Evolutionary conservation across 768 basidiomycete species (phyloP).

Genomic region (Hygrocybe punicea): DNA sequence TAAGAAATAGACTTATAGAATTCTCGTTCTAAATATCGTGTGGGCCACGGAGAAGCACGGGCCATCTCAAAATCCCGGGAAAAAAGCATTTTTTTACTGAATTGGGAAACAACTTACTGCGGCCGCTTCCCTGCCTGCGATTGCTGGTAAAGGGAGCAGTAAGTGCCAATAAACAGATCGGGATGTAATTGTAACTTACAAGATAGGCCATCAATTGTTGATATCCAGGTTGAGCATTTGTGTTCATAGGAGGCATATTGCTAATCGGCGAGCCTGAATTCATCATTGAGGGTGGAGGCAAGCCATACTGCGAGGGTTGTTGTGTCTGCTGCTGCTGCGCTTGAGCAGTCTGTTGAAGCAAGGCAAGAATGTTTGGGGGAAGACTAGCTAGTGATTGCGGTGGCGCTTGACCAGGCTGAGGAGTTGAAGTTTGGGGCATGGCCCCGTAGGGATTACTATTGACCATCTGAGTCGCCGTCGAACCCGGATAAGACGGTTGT

Average conservation of each 20-base stretch:
- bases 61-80: too few relatives aligned
- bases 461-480: constrained; percentile 28
- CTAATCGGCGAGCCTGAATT: constrained; percentile 42
- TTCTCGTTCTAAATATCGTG: too few relatives aligned
- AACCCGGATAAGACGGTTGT: constrained; percentile 32
- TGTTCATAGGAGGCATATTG: constrained; percentile 39
- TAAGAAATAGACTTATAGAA: too few relatives aligned
- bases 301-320: constrained; percentile 36
- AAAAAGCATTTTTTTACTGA: too few relatives aligned
- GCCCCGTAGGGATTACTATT: constrained; percentile 18
- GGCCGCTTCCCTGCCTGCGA: not conserved
- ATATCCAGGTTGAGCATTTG: constrained; percentile 42
- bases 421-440: constrained; percentile 32
- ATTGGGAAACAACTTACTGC: not conserved
- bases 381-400: constrained; percentile 39
- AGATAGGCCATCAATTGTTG: constrained; percentile 70
- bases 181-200: constrained; percentile 38
- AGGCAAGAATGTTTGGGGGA: constrained; percentile 67
- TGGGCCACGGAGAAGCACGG: too few relatives aligned
- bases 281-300: constrained; percentile 43
- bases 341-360: constrained; percentile 45
- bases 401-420: constrained; percentile 36
- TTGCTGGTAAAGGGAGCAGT: not conserved
- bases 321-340: constrained; percentile 46
- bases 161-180: not conserved